Evolutionary conservation across 805 yeast species (phyloP).

Genomic region (Candida caryicola): DNA sequence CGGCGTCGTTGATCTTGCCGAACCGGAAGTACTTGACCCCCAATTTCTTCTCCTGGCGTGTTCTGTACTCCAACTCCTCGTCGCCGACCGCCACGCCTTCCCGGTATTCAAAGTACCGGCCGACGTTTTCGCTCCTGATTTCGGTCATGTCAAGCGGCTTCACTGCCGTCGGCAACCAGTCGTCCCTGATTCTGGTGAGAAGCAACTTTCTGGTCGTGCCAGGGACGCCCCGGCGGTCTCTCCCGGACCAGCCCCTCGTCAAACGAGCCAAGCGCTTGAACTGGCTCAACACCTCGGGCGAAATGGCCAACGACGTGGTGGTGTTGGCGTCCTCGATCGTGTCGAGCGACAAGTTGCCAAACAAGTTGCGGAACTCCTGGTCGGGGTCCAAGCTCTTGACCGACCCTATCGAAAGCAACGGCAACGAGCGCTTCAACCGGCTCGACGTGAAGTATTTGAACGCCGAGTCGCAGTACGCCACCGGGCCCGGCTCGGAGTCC

Average conservation of each 20-base stretch:
- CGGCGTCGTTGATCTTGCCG: constrained; percentile 28
- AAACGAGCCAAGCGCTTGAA: constrained; percentile 53
- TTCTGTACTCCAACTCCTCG: constrained; percentile 27
- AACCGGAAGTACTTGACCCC: constrained; percentile 62
- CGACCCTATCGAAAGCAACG: constrained; percentile 43
- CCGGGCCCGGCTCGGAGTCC: constrained; percentile 28
- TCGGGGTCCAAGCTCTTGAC: constrained; percentile 68
- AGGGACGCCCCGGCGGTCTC: constrained; percentile 69
- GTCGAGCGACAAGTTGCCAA: constrained; percentile 67
- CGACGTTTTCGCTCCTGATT: constrained; percentile 37
- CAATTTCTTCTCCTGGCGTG: constrained; percentile 28
- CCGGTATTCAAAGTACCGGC: constrained; percentile 32
- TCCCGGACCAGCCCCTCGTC: constrained; percentile 85
- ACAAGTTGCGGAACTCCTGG: constrained; percentile 63
- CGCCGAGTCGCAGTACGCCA: constrained; percentile 43
- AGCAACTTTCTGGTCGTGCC: constrained; percentile 67
- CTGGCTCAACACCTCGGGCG: constrained; percentile 67
- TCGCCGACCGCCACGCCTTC: constrained; percentile 30
- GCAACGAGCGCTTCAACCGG: constrained; percentile 39
- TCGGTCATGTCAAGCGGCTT: constrained; percentile 64
- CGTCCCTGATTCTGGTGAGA: constrained; percentile 71
- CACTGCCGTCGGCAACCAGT: constrained; percentile 70
- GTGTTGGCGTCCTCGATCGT: constrained; percentile 74
- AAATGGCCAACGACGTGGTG: constrained; percentile 63
- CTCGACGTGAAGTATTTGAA: constrained; percentile 44